Percentiles rank a stretch among this genome's conserved stretches.
Conservation (phyloP, 176 grass and related monocot species). For the Otatea glauca region DNA sequence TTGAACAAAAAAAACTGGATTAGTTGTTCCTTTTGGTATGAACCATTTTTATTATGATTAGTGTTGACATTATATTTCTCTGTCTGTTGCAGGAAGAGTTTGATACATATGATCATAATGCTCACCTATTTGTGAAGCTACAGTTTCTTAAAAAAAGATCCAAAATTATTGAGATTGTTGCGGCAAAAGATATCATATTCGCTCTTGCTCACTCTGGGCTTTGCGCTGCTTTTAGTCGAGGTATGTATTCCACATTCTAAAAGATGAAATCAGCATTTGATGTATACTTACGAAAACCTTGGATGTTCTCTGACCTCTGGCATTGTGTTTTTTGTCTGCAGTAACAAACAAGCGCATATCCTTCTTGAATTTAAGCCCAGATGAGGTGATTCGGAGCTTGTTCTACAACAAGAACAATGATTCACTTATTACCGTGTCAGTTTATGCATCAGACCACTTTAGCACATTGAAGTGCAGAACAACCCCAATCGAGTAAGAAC, state of each 20-base stretch:
- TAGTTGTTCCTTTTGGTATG: background rate
- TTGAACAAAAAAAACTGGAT: conserved; percentile 7
- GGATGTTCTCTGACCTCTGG: conserved; percentile 18
- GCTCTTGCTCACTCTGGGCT: conserved; percentile 93
- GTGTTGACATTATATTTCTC: conserved; percentile 24
- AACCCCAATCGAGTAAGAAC: conserved; percentile 90
- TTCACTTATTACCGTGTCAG: conserved; percentile 98
- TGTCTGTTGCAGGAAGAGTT: conserved; percentile 77
- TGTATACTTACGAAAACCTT: background rate
- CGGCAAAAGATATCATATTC: conserved; percentile 98
- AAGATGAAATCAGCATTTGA: conserved; percentile 6
- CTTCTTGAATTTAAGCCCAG: conserved; percentile 93
- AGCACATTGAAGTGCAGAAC: conserved; percentile 98
- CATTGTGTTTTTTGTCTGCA: conserved; percentile 53
- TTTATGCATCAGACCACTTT: conserved; percentile 97
- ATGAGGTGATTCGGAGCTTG: conserved; percentile 98
- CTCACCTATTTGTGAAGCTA: conserved; percentile 87
- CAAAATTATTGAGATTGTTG: conserved; percentile 96
- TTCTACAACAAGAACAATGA: conserved; percentile 99
- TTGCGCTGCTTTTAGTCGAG: conserved; percentile 92
- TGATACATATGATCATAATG: conserved; percentile 89
- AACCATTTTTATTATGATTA: background rate
- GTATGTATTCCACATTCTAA: conserved; percentile 45
- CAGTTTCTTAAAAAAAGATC: conserved; percentile 94
- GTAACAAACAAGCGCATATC: conserved; percentile 88